phyloP scores from a whole-genome alignment of 257 asterid genomes.

The Solanum ossicruentum region DNA sequence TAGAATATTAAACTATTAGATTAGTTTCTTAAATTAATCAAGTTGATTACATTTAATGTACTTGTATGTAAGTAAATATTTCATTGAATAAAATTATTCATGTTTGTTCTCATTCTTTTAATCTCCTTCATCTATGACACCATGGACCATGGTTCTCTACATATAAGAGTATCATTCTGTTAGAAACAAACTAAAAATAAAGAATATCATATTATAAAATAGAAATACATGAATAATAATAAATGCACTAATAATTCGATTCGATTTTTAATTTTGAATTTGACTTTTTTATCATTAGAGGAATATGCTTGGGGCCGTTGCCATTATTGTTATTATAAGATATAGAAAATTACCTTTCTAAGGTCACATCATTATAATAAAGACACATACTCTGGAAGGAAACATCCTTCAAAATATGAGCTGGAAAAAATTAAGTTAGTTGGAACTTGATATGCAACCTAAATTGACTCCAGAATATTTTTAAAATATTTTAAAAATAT shows the following conservation, averaged over 20 bases:
- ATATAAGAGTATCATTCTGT: not conserved
- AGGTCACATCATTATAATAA: not conserved
- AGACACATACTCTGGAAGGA: not conserved
- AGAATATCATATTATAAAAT: not conserved
- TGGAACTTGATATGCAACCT: not conserved
- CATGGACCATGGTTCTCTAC: not conserved
- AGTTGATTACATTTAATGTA: too few species aligned
- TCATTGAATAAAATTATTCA: not conserved
- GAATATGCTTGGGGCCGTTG: not conserved
- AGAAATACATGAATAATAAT: not conserved
- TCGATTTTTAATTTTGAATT: not conserved
- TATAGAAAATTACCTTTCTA: not conserved
- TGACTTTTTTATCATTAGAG: not conserved
- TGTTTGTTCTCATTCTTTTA: not conserved
- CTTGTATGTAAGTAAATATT: not conserved
- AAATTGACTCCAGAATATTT: too few species aligned
- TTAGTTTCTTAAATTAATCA: too few species aligned
- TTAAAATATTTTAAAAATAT: too few species aligned
- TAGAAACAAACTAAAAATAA: not conserved
- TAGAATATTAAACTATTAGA: too few species aligned
- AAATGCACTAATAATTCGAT: not conserved
- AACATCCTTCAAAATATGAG: slow-evolving; percentile 9
- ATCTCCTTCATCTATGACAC: not conserved
- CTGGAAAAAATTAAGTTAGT: slow-evolving; percentile 8
- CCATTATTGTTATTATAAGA: not conserved